Evolutionary conservation across 2,329 filamentous ascomycete species (phyloP).

Genomic region (Sclerotinia sclerotiorum): DNA sequence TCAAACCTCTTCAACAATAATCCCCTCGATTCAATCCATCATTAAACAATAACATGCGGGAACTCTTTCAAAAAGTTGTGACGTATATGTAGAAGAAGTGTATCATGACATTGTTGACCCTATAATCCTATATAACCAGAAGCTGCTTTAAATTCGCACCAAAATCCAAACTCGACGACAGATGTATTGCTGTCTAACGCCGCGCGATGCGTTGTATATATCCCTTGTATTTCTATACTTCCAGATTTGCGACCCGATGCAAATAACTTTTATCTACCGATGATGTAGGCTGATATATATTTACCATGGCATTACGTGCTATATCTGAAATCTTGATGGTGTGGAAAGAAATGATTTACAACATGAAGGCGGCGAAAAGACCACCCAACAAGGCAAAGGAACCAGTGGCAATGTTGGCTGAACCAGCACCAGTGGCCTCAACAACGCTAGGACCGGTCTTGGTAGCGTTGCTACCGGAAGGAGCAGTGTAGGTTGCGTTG

Average conservation of each 20-base stretch:
- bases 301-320: not conserved
- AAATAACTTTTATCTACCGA: not conserved
- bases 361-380: conserved; percentile 6
- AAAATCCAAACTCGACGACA: not conserved
- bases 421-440: not conserved
- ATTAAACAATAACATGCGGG: not conserved
- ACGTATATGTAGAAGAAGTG: conserved; percentile 15
- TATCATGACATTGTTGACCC: conserved; percentile 17
- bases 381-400: conserved; percentile 10
- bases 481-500: conserved; percentile 14
- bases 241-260: not conserved
- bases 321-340: conserved; percentile 6
- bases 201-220: conserved; percentile 7
- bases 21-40: not conserved
- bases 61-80: not conserved
- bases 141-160: conserved; percentile 18
- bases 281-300: conserved; percentile 1
- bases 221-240: not conserved
- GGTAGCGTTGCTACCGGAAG: conserved; percentile 3
- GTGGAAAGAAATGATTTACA: conserved; percentile 15
- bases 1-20: not conserved
- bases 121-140: conserved; percentile 13
- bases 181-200: conserved; percentile 2
- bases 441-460: not conserved
- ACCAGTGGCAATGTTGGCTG: conserved; percentile 6